Conservation (phyloP, 306 rosid genomes). For the Canavalia gladiata region DNA sequence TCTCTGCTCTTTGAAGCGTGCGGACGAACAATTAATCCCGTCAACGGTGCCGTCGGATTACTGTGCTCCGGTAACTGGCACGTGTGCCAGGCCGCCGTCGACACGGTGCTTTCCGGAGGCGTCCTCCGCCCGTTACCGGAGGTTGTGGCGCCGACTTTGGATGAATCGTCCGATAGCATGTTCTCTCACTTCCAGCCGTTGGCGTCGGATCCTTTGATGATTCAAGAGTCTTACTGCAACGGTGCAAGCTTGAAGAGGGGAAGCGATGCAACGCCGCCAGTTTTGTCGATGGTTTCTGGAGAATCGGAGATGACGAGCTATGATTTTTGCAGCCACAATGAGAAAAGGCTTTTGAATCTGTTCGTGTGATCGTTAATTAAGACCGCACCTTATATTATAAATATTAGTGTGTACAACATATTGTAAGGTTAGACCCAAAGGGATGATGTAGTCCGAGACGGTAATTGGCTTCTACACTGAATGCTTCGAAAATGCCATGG, state of each 20-base stretch:
- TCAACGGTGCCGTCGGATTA: constrained; percentile 76
- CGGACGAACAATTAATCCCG: constrained; percentile 82
- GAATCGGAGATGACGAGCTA: constrained; percentile 51
- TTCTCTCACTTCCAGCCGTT: background rate
- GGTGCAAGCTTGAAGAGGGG: background rate
- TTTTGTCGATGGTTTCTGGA: constrained; percentile 48
- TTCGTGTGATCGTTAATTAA: constrained; percentile 37
- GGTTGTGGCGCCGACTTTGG: background rate
- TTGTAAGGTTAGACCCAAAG: too few species aligned
- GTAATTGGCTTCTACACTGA: too few species aligned
- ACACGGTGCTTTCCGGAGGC: constrained; percentile 66
- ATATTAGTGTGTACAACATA: too few species aligned
- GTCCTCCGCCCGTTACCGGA: constrained; percentile 52
- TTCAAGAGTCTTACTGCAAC: too few species aligned
- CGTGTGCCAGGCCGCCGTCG: constrained; percentile 69
- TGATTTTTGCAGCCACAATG: constrained; percentile 28
- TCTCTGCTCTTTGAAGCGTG: constrained; percentile 82
- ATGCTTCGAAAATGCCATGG: too few species aligned
- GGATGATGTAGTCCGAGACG: too few species aligned
- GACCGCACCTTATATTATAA: background rate
- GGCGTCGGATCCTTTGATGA: background rate
- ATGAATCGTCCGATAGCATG: background rate
- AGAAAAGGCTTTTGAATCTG: constrained; percentile 62
- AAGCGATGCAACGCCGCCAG: background rate
- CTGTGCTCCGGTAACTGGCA: constrained; percentile 74